Conservation (phyloP, 345 rosid genomes). For the Dipteronia dyeriana region DNA sequence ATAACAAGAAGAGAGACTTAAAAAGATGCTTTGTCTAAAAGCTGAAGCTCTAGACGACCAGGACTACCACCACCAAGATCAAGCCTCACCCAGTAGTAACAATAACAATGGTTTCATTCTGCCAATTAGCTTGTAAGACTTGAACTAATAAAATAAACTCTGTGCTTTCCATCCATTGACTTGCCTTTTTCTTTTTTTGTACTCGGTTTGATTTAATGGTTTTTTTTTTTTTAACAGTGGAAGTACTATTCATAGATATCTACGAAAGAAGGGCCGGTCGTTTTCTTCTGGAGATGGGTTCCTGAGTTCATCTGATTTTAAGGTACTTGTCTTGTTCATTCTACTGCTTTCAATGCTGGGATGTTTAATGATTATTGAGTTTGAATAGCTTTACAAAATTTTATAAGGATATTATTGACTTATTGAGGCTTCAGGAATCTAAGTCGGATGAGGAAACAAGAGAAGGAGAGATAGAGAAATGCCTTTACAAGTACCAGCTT, state of each 20-base stretch:
- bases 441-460: conserved; percentile 32
- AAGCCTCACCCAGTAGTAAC: conserved; percentile 32
- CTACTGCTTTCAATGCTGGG: conserved; percentile 4
- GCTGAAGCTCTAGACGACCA: conserved; percentile 56
- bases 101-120: conserved; percentile 38
- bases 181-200: neutral
- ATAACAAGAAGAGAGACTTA: neutral
- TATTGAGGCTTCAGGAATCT: conserved; percentile 34
- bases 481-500: conserved; percentile 64
- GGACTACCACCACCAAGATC: conserved; percentile 13
- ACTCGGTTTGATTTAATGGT: conserved; percentile 5
- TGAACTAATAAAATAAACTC: neutral
- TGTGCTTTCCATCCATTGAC: neutral
- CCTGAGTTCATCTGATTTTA: conserved; percentile 42
- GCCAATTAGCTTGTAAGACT: conserved; percentile 52
- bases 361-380: neutral
- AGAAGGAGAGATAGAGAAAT: conserved; percentile 47
- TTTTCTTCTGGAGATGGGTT: conserved; percentile 60
- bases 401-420: neutral
- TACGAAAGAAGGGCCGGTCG: conserved; percentile 49
- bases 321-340: conserved; percentile 34
- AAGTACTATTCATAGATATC: conserved; percentile 56
- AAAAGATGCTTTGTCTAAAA: conserved; percentile 59
- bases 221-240: conserved; percentile 31
- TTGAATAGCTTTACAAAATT: neutral